Conservation (phyloP, 345 rosid genomes). For the Cardamine resedifolia region DNA sequence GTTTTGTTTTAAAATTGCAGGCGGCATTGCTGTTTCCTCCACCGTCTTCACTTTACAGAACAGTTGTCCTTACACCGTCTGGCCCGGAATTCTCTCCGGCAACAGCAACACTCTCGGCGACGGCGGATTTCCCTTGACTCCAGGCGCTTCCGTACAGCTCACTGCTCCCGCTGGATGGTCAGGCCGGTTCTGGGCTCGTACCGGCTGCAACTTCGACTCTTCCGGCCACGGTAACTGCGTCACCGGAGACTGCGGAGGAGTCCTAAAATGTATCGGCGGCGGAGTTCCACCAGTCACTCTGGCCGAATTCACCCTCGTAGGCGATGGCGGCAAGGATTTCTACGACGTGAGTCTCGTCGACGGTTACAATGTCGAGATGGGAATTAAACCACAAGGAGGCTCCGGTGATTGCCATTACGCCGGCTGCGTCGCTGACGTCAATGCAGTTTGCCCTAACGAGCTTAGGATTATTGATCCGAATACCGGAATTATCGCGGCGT, state of each 20-base stretch:
- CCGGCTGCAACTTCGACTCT: conserved; percentile 71
- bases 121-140: conserved; percentile 61
- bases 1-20: conserved; percentile 3
- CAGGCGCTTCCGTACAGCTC: conserved; percentile 54
- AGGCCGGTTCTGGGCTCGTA: conserved; percentile 87
- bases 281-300: conserved; percentile 74
- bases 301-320: conserved; percentile 69
- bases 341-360: conserved; percentile 95
- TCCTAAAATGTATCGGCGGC: conserved; percentile 64
- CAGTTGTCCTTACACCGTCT: conserved; percentile 65
- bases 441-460: conserved; percentile 62
- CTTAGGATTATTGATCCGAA: conserved; percentile 47
- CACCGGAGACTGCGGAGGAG: conserved; percentile 85
- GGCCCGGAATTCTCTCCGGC: conserved; percentile 90
- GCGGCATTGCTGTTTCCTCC: conserved; percentile 42
- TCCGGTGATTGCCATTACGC: conserved; percentile 75
- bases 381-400: conserved; percentile 62
- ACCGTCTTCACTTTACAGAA: conserved; percentile 68
- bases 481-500: conserved; percentile 62
- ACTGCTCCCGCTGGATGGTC: conserved; percentile 81
- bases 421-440: conserved; percentile 74
- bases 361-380: conserved; percentile 84
- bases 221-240: conserved; percentile 65
- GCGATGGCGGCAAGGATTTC: conserved; percentile 54
- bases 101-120: conserved; percentile 59